Evolutionary conservation across 371 early-diverging fungal species (phyloP).

Genomic region (Nematocida ironsii): DNA sequence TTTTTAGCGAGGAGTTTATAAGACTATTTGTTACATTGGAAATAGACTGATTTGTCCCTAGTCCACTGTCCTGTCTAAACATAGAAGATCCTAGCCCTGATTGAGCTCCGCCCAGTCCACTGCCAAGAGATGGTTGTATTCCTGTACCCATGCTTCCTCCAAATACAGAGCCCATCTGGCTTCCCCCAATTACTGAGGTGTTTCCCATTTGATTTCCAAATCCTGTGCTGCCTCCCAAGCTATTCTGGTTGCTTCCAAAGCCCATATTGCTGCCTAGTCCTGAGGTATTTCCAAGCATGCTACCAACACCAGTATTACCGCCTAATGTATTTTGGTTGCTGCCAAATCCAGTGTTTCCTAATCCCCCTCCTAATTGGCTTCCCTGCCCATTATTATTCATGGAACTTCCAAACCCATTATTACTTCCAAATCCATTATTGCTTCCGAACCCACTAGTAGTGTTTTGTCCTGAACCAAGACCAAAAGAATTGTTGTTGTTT

Average conservation of each 20-base stretch:
- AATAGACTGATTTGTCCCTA: not conserved
- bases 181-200: not conserved
- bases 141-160: not conserved
- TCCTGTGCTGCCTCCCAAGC: not conserved
- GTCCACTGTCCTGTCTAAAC: not conserved
- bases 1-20: constrained; percentile 3
- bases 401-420: not conserved
- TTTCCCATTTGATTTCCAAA: not conserved
- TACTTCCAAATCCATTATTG: not conserved
- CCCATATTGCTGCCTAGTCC: not conserved
- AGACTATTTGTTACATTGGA: not conserved
- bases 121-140: not conserved
- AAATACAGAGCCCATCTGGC: not conserved
- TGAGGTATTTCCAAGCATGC: not conserved
- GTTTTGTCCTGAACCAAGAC: not conserved
- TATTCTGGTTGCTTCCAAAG: not conserved
- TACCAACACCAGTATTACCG: not conserved
- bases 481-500: not conserved
- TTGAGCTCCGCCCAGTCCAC: not conserved
- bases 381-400: not conserved
- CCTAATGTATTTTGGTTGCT: not conserved
- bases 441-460: not conserved
- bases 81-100: not conserved
- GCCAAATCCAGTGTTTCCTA: not conserved
- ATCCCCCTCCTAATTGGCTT: not conserved